Base-by-base conservation (phyloP, 164 flowering plant genomes). In the Magnolia kwangsiensis region DNA sequence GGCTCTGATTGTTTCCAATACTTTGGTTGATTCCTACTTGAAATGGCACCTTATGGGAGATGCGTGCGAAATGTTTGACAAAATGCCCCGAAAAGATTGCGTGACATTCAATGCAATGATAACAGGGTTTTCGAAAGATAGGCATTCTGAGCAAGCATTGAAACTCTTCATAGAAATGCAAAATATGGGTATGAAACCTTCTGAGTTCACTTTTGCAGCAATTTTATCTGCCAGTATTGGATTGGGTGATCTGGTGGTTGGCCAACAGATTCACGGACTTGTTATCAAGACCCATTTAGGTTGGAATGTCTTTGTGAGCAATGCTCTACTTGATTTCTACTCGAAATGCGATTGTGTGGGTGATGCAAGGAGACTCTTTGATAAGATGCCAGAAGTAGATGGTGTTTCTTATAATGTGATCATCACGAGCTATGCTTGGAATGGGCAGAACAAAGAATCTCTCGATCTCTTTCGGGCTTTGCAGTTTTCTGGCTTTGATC, bases 281-380 rank as follows among this genome's bases (percentile, higher is more conserved):
- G 88, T 84, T 51, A 67, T 87, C 73, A 94, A 91, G 88, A 82
- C 79, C 7, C 87, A 84, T 76, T 86, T 83, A 74, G 77, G 82
- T 27, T 79, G 86, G 85, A 86, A 92, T 82, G 92, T 94, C 63
- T 94, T 90, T 81, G 92, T 92, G 72, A 84, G 82, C 70, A 94
- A 94, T 86, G 92, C 97, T 0, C 78, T 92, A 78, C 92, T 94
- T 20, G 95, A 92, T 79, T 89, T 89, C 75, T 92, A 94, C 83
- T 90, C 94, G 6, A 94, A 94, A 83, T 85, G 86, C 68, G 92
- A 88, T 68, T 69, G 31, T 23, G 49, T 89, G 4, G 76, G 31
- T 45, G 90, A 89, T 59, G 86, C 85, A 0, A 80, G 76, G 82
- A 88, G 78, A 65, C 81, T 91, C 59, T 94, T 91, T 72, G 80